Percentiles rank a stretch among this genome's conserved stretches.
Conservation (phyloP, 768 basidiomycete species). For the Mycena pura region DNA sequence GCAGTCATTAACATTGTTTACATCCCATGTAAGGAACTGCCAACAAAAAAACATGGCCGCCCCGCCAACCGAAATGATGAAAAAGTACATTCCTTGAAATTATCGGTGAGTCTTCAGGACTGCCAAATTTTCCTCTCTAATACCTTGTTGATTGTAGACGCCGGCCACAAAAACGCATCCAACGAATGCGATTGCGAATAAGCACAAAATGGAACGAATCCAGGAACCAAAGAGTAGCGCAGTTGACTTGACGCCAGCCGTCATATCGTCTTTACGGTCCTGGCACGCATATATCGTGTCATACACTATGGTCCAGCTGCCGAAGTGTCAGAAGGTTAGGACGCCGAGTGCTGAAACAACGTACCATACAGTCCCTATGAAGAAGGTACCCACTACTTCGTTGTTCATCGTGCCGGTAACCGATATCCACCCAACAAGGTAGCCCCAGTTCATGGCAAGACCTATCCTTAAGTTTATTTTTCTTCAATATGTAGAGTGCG, state of each 20-base stretch:
- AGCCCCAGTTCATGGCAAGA: constrained; percentile 4
- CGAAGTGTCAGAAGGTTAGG: not conserved
- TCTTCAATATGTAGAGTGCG: not conserved
- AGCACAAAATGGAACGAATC: not conserved
- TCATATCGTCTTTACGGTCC: not conserved
- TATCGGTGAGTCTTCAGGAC: not conserved
- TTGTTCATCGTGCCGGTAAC: not conserved
- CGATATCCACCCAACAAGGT: not conserved
- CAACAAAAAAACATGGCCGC: not conserved
- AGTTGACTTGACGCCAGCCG: constrained; percentile 1
- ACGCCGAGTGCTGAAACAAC: not conserved
- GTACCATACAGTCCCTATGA: not conserved
- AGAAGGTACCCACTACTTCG: not conserved
- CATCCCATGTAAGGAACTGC: not conserved
- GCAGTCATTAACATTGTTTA: not conserved
- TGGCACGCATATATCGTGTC: constrained; percentile 2
- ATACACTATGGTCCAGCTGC: constrained; percentile 7
- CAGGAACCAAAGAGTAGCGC: not conserved
- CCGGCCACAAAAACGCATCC: not conserved
- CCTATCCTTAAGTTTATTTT: not conserved
- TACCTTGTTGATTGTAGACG: constrained; percentile 2
- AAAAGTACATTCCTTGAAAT: not conserved
- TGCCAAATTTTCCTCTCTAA: not conserved
- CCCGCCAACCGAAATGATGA: not conserved
- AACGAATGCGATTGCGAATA: not conserved